Evolutionary conservation across 352 stramenopile genomes (phyloP).

Genomic region (Globisporangium recalcitrans): DNA sequence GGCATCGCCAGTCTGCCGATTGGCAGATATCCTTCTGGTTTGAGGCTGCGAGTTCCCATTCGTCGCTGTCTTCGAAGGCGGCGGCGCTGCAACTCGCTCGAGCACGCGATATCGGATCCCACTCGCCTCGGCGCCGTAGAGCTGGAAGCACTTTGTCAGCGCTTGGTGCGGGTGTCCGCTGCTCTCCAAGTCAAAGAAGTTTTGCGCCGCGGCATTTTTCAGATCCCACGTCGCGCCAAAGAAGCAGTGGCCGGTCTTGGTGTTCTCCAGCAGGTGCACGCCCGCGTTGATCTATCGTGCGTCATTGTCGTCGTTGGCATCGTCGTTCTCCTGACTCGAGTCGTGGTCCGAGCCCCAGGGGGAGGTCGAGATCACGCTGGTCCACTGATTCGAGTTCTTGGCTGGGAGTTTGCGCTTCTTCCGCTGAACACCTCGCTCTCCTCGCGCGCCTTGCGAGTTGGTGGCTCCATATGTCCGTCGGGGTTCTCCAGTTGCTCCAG

Average conservation of each 20-base stretch:
- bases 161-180: slow-evolving; percentile 40
- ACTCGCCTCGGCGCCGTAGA: slow-evolving; percentile 34
- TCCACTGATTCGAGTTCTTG: slow-evolving; percentile 28
- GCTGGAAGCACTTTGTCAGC: slow-evolving; percentile 34
- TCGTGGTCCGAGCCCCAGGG: slow-evolving; percentile 3
- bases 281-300: slow-evolving; percentile 48
- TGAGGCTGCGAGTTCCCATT: not conserved
- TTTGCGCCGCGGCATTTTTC: slow-evolving; percentile 44
- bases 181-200: slow-evolving; percentile 37
- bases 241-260: slow-evolving; percentile 52
- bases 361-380: slow-evolving; percentile 3
- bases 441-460: not conserved
- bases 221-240: slow-evolving; percentile 76
- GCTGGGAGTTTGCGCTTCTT: slow-evolving; percentile 13
- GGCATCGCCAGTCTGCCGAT: not conserved
- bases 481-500: not conserved
- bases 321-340: slow-evolving; percentile 9
- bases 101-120: slow-evolving; percentile 54
- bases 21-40: not conserved
- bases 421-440: slow-evolving; percentile 10
- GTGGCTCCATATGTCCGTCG: not conserved
- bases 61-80: slow-evolving; percentile 5
- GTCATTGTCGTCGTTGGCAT: slow-evolving; percentile 12
- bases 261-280: slow-evolving; percentile 61
- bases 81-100: slow-evolving; percentile 30